A percentile compares a stretch with the other conserved stretches of the same genome.
These are phyloP conservation scores for Alternaria brassicicola DNA, from an alignment of 2,329 filamentous ascomycete genomes.

Conservation along the genomic window DNA sequence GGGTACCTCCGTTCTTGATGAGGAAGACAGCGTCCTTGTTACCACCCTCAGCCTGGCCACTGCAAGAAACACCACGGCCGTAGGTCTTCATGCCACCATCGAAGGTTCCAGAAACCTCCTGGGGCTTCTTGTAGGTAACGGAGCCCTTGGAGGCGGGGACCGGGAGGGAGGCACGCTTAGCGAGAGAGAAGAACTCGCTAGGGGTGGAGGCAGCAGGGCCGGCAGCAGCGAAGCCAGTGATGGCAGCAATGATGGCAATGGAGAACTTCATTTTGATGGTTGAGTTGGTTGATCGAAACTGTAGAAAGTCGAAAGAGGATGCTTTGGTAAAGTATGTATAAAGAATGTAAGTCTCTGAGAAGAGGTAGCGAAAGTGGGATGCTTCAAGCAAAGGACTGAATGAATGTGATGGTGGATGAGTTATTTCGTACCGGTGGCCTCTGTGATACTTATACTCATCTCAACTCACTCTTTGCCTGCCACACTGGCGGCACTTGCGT, in stretches of 20 bases:
- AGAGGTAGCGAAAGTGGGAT: slow-evolving; percentile 26
- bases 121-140: slow-evolving; percentile 34
- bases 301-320: slow-evolving; percentile 20
- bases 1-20: slow-evolving; percentile 57
- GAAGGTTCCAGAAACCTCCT: slow-evolving; percentile 35
- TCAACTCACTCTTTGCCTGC: background rate
- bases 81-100: slow-evolving; percentile 46
- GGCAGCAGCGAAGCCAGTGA: slow-evolving; percentile 39
- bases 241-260: slow-evolving; percentile 30
- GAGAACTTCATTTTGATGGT: slow-evolving; percentile 45
- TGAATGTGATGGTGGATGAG: slow-evolving; percentile 24
- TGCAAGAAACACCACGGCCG: slow-evolving; percentile 48
- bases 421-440: background rate
- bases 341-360: slow-evolving; percentile 23
- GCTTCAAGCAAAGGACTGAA: slow-evolving; percentile 34
- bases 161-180: slow-evolving; percentile 40
- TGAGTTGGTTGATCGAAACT: slow-evolving; percentile 14
- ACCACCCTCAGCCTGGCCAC: slow-evolving; percentile 53
- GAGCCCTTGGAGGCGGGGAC: slow-evolving; percentile 42
- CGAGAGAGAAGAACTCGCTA: slow-evolving; percentile 31
- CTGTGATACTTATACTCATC: slow-evolving; percentile 20
- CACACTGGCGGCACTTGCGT: background rate
- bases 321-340: slow-evolving; percentile 24
- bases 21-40: slow-evolving; percentile 60
- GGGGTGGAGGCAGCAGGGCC: slow-evolving; percentile 33